Evolutionary conservation across 2,329 filamentous ascomycete genomes (phyloP), one percentile per base, ranked within the genome.

Genomic region (Trichoderma sp.): DNA sequence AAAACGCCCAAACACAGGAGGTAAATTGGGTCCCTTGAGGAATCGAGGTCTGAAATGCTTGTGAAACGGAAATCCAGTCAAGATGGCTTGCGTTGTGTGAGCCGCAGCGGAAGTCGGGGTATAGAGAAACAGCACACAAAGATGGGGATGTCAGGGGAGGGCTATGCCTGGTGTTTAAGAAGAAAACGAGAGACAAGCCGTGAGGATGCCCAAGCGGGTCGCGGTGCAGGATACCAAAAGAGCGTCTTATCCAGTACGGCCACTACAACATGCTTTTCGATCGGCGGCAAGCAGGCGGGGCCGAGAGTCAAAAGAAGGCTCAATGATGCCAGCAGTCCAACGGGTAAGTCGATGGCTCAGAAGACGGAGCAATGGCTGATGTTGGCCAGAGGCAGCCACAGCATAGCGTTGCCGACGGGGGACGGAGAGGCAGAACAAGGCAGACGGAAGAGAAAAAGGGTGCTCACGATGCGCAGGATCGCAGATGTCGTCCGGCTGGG

Each of bases 181-280:
- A 55, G 28, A 39, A 44, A 62, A 47, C 21, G 51, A 66, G 58
- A 59, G 51, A 52, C 39, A 52, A 41, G 44, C 60, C 15, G 65
- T 55, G 62, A 64, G 30, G 54, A 50, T 65, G 65, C 65, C 62
- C 65, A 65, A 62, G 63, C 63, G 63, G 63, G 57, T 65, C 56
- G 43, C 41, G 45, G 57, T 30, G 28, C 30, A 60, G 39, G 41
- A 44, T 55, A 51, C 51, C 64, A 59, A 51, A 55, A 63, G 45
- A 66, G 63, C 28, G 57, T 60, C 21, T 14, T 48, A 57, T 54
- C 21, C 64, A 57, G 59, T 52, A 30, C 48, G 24, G 63, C 39
- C 55, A 48, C 41, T 15, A 45, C 34, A 65, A 30, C 51, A 66
- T 63, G 59, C 64, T 63, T 14, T 39, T 50, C 51, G 54, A 61